phyloP scores from a whole-genome alignment of 805 yeast species.

The Pichia kluyveri region DNA sequence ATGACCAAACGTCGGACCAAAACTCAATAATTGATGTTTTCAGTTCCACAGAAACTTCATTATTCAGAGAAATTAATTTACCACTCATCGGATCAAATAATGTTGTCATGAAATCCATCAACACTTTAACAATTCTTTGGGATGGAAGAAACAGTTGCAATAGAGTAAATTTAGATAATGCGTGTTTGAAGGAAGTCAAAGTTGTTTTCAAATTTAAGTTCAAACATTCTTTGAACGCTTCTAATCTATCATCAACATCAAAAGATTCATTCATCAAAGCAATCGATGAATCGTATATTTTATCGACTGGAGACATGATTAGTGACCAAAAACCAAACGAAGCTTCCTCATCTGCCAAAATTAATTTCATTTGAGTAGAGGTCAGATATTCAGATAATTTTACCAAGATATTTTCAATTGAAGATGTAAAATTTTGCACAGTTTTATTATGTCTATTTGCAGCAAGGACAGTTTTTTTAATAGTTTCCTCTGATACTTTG shows the following conservation, averaged over 20 bases:
- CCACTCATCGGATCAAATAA: constrained; percentile 64
- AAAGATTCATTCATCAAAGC: constrained; percentile 66
- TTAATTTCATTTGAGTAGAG: constrained; percentile 17
- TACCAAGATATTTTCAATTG: constrained; percentile 17
- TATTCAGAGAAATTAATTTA: constrained; percentile 23
- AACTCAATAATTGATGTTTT: constrained; percentile 29
- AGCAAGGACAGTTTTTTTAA: constrained; percentile 16
- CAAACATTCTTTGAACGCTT: constrained; percentile 55
- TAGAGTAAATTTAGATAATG: constrained; percentile 9
- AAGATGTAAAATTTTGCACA: constrained; percentile 10
- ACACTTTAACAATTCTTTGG: constrained; percentile 52
- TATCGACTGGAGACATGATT: constrained; percentile 51
- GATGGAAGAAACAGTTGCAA: constrained; percentile 17
- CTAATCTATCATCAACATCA: constrained; percentile 73
- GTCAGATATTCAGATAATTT: constrained; percentile 19
- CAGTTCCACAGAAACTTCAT: constrained; percentile 7
- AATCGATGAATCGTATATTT: constrained; percentile 58
- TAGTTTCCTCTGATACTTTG: constrained; percentile 10
- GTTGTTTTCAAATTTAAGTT: constrained; percentile 34
- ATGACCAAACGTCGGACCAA: constrained; percentile 71
- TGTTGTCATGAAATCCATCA: constrained; percentile 62
- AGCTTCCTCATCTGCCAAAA: constrained; percentile 34
- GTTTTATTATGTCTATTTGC: constrained; percentile 23
- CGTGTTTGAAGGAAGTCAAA: constrained; percentile 34
- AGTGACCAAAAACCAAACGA: constrained; percentile 68